Percentiles rank a stretch among this genome's conserved stretches.
phyloP scores from a whole-genome alignment of 2,329 filamentous ascomycete species.

The Ophiocordyceps camponoti-leonardi region DNA sequence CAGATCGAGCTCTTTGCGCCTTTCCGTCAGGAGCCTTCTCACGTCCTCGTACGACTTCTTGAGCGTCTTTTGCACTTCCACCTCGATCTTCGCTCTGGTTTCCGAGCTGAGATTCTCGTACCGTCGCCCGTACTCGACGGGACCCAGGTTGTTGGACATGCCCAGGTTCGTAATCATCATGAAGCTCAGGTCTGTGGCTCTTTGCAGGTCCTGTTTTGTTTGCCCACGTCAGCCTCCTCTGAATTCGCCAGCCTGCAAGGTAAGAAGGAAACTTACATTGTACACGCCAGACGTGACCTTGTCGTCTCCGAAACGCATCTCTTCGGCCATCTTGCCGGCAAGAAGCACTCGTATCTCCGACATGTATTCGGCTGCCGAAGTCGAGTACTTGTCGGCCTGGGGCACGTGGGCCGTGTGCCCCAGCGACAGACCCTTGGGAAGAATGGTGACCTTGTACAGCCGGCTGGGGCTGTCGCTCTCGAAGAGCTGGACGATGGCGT shows the following conservation, averaged over 20 bases:
- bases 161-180: constrained; percentile 77
- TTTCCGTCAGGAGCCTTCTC: constrained; percentile 49
- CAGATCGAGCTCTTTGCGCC: constrained; percentile 71
- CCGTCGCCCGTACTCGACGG: constrained; percentile 70
- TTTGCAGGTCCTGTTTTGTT: constrained; percentile 52
- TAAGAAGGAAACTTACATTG: constrained; percentile 33
- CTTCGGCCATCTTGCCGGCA: constrained; percentile 79
- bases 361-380: constrained; percentile 69
- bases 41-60: constrained; percentile 69
- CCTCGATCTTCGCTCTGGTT: constrained; percentile 74
- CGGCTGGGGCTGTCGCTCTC: constrained; percentile 53
- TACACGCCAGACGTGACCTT: constrained; percentile 82
- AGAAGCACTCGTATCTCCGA: constrained; percentile 65
- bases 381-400: constrained; percentile 82
- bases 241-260: background rate
- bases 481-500: constrained; percentile 79
- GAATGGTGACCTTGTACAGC: constrained; percentile 93
- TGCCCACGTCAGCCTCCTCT: background rate
- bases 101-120: constrained; percentile 71
- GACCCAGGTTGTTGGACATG: constrained; percentile 77
- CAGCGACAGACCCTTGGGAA: constrained; percentile 72
- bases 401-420: constrained; percentile 80
- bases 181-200: constrained; percentile 69
- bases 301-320: constrained; percentile 81
- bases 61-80: constrained; percentile 70